A percentile compares a stretch with the other conserved stretches of the same genome.
Evolutionary conservation across 345 rosid genomes (phyloP).

Genomic region (Kandelia obovata): DNA sequence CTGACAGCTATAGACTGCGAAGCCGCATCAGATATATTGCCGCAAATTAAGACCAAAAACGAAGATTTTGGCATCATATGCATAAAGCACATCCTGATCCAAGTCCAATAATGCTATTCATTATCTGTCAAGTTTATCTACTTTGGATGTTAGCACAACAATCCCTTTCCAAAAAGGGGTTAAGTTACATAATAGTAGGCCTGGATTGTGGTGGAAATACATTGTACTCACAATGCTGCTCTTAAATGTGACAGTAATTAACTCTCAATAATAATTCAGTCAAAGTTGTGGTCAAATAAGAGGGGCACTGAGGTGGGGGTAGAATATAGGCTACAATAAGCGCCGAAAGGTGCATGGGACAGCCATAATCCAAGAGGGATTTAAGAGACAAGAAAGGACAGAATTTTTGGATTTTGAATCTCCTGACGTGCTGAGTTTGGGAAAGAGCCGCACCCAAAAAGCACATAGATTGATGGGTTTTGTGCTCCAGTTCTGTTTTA

Average conservation of each 20-base stretch:
- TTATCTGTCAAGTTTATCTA: not conserved
- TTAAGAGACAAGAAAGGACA: conserved; percentile 34
- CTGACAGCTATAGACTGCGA: not conserved
- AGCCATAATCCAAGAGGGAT: conserved; percentile 18
- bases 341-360: conserved; percentile 49
- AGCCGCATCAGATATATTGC: not conserved
- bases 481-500: too few species aligned
- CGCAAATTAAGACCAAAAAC: conserved; percentile 1
- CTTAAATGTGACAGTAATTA: too few species aligned
- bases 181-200: too few species aligned
- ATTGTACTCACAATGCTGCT: too few species aligned
- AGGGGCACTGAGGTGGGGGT: conserved; percentile 13
- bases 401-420: conserved; percentile 17
- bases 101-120: not conserved
- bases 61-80: conserved; percentile 2
- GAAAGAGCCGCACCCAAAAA: conserved; percentile 10
- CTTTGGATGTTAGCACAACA: not conserved
- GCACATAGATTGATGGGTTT: not conserved
- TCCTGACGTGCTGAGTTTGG: not conserved
- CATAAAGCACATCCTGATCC: not conserved
- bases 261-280: conserved; percentile 6
- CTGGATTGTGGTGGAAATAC: too few species aligned
- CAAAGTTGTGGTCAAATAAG: conserved; percentile 31
- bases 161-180: not conserved
- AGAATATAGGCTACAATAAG: conserved; percentile 15